Percentiles rank a stretch among this genome's conserved stretches.
Evolutionary conservation across 75 land plant genomes (phyloP).

Genomic region (Cupressus sempervirens): DNA sequence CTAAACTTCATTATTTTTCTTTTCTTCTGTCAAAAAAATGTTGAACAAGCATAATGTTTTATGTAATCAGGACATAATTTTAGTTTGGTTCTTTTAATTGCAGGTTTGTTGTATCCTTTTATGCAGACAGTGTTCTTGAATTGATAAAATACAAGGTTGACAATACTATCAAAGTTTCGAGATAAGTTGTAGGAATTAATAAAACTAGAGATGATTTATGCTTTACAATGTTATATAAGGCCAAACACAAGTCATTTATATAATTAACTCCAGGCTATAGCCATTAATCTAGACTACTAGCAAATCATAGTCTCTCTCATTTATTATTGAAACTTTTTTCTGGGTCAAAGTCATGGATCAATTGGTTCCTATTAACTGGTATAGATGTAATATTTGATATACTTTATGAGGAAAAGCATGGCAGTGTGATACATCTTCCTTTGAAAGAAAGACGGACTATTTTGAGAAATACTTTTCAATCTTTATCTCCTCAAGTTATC

Average conservation of each 20-base stretch:
- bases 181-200: not conserved
- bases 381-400: slow-evolving; percentile 3
- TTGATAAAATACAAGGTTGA: not conserved
- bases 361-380: not conserved
- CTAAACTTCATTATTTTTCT: not conserved
- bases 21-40: not conserved
- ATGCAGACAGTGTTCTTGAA: not conserved
- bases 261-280: not conserved
- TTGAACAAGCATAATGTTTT: not conserved
- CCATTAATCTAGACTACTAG: not conserved
- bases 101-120: slow-evolving; percentile 1
- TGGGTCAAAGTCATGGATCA: not conserved
- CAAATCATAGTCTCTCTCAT: not conserved
- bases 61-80: not conserved
- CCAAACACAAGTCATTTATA: not conserved
- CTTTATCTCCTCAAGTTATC: slow-evolving; percentile 11
- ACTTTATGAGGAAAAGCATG: not conserved
- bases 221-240: not conserved
- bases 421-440: not conserved
- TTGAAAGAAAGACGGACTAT: slow-evolving; percentile 15
- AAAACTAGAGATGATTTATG: not conserved
- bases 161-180: not conserved
- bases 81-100: not conserved
- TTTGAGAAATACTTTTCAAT: slow-evolving; percentile 6
- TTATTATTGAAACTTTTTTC: not conserved